These are phyloP conservation scores for Panaeolus papilionaceus DNA, from an alignment of 768 basidiomycete species.

Conservation along the genomic window DNA sequence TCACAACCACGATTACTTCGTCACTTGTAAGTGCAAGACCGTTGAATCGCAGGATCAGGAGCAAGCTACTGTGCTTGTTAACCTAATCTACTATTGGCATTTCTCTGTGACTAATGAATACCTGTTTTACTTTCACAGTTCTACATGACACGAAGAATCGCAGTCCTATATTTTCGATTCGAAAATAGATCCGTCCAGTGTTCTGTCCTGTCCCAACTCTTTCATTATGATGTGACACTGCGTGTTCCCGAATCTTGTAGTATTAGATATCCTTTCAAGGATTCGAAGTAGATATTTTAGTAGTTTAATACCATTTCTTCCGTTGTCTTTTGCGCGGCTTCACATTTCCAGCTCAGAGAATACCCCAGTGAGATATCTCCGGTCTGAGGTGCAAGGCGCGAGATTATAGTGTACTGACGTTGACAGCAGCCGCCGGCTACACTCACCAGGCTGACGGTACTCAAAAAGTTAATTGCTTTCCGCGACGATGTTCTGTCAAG, in stretches of 20 bases:
- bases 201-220: background rate
- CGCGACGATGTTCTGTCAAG: background rate
- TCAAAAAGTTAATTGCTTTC: background rate
- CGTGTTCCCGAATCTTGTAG: background rate
- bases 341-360: background rate
- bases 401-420: too few species aligned
- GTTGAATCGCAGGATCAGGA: background rate
- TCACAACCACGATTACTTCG: slow-evolving; percentile 46
- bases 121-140: slow-evolving; percentile 37
- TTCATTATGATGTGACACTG: slow-evolving; percentile 6
- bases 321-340: background rate
- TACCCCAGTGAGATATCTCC: background rate
- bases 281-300: background rate
- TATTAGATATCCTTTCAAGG: slow-evolving; percentile 6
- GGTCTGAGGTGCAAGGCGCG: background rate
- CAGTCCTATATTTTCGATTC: slow-evolving; percentile 55
- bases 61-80: background rate
- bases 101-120: background rate
- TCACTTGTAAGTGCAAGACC: slow-evolving; percentile 51
- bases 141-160: slow-evolving; percentile 65
- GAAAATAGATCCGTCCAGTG: slow-evolving; percentile 18
- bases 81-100: slow-evolving; percentile 12
- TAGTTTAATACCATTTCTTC: slow-evolving; percentile 8
- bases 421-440: slow-evolving; percentile 3
- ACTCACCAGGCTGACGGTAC: background rate